Evolutionary conservation across 2,329 filamentous ascomycete species (phyloP).

Genomic region (Colletotrichum destructivum): DNA sequence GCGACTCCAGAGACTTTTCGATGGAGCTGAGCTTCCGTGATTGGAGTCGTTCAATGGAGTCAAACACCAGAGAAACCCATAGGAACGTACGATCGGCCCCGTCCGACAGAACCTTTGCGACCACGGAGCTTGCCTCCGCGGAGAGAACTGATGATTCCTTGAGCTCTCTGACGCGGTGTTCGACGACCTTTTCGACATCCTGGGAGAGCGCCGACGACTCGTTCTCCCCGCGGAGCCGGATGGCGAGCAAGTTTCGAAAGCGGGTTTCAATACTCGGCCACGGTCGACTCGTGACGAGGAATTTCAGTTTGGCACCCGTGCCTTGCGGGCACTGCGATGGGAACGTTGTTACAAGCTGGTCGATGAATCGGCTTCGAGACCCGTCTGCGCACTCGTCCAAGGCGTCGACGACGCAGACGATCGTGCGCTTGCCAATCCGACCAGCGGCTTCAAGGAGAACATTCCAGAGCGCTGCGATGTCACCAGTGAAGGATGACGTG

Average conservation of each 20-base stretch:
- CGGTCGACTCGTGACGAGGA: conserved; percentile 31
- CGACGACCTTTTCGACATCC: too few relatives aligned
- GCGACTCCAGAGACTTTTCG: not conserved
- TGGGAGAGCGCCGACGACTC: not conserved
- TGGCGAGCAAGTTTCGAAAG: not conserved
- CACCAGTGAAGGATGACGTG: not conserved
- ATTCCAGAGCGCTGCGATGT: conserved; percentile 3
- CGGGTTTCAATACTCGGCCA: conserved; percentile 18
- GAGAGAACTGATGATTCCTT: not conserved
- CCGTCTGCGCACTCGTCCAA: conserved; percentile 32
- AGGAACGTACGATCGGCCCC: conserved; percentile 21
- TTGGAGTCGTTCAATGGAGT: conserved; percentile 12
- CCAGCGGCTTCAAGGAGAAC: not conserved
- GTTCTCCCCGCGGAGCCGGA: conserved; percentile 32
- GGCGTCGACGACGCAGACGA: conserved; percentile 30
- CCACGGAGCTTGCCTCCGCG: not conserved
- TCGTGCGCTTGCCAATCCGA: not conserved
- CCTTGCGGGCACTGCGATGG: not conserved
- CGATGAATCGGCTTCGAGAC: conserved; percentile 7
- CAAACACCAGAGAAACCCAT: conserved; percentile 30
- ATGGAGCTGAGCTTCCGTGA: conserved; percentile 26
- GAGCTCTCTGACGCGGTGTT: too few relatives aligned
- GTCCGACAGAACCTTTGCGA: not conserved
- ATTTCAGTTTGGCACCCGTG: not conserved
- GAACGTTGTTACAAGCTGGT: conserved; percentile 3